Base-by-base conservation (phyloP, 768 basidiomycete genomes). In the Amylocystis lapponica region DNA sequence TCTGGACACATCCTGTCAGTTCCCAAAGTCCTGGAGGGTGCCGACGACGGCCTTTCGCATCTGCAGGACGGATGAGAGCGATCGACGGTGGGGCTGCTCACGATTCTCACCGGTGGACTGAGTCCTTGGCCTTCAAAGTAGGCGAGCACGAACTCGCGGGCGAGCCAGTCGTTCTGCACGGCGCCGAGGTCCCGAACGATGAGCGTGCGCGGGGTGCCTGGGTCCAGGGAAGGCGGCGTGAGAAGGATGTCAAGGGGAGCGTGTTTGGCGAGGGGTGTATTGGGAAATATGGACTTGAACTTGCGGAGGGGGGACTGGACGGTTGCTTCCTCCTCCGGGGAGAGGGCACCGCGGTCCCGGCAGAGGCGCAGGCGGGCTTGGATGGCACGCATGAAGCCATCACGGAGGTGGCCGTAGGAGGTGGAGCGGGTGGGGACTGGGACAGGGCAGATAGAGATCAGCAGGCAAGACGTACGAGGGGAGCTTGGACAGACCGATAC, bases 371-470 rank as follows among this genome's bases (percentile, higher is more conserved):
- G 65, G 16, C 86, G 78, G 2, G 70, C 66, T 50, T 80, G 78
- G 35, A 93, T 61, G 13, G 86, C 75, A 33, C 89, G 76, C 61
- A 90, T 70, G 51, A 91, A 91, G 2, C 84, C 89, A 56, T 92
- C 89, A 17, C 89, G 77, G 22, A 92, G 69, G 55, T 93, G 89
- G 13, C 77, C 75, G 57, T 81, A 89, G 6, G 79, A 81, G 0
- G 89, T 91, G 27, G 72, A 72, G 9, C 89, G 75, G 2, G 84
- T 86, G 3, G 88, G 89, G n/a, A 91, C 88, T 89, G 41, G 10
- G 6, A 5, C 14, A 31, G 14, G 2, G 8, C 6, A 30, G 35
- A 19, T 33, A 19, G n/a, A 9, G 26, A 29, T 43, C 16, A 22
- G 36, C 25, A 39, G 27, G 27, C 11, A 25, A 8, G n/a, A n/a